These are phyloP conservation scores for Fraxinus velutina DNA, from an alignment of 305 asterid species.

Conservation along the genomic window DNA sequence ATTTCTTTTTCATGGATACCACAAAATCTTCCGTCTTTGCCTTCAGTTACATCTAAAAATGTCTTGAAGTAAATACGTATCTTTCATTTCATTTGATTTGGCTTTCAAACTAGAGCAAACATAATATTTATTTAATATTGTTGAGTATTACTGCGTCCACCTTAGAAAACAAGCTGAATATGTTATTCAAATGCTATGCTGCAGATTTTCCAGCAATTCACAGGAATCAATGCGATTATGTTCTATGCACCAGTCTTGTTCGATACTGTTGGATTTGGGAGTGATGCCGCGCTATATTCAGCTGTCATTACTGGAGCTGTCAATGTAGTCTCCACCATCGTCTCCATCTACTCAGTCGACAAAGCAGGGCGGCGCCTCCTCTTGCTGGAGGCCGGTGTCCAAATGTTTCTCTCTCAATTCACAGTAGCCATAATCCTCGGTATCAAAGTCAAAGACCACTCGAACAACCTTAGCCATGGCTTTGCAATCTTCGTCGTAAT, in stretches of 20 bases:
- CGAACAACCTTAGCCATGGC: slow-evolving; percentile 45
- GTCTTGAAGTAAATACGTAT: background rate
- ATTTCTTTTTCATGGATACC: background rate
- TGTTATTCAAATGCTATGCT: background rate
- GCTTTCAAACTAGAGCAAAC: background rate
- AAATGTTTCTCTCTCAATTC: slow-evolving; percentile 71
- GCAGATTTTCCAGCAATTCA: slow-evolving; percentile 86
- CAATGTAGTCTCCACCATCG: slow-evolving; percentile 71
- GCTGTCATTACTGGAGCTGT: slow-evolving; percentile 81
- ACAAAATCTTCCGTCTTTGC: background rate
- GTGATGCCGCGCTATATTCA: slow-evolving; percentile 64
- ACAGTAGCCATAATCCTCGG: slow-evolving; percentile 59
- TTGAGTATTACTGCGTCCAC: background rate
- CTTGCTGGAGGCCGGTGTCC: slow-evolving; percentile 73
- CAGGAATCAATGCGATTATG: slow-evolving; percentile 91
- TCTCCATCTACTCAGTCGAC: slow-evolving; percentile 77
- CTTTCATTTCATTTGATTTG: background rate
- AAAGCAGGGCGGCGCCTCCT: slow-evolving; percentile 64
- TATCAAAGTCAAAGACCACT: slow-evolving; percentile 57
- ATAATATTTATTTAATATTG: no score
- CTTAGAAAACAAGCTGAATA: background rate
- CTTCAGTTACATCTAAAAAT: background rate
- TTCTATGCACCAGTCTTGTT: slow-evolving; percentile 87
- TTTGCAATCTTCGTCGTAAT: slow-evolving; percentile 70
- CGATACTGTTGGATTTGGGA: slow-evolving; percentile 66